A percentile compares a stretch with the other conserved stretches of the same genome.
Evolutionary conservation across 2,329 filamentous ascomycete genomes (phyloP).

Genomic region (Fusarium austroafricanum): DNA sequence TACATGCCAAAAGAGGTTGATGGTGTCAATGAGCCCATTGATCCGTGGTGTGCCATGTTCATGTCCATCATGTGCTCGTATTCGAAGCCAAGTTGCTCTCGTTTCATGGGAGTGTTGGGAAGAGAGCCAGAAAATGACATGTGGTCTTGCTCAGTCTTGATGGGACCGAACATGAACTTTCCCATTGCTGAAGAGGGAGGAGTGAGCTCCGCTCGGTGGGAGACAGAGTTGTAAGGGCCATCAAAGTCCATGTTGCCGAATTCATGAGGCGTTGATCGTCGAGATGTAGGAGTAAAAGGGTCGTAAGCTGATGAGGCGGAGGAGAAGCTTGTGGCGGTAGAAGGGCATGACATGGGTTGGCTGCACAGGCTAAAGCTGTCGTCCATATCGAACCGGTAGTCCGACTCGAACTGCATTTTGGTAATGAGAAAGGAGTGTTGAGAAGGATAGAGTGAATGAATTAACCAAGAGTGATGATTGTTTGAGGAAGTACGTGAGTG

Average conservation of each 20-base stretch:
- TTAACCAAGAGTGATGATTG: constrained; percentile 1
- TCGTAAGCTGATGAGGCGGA: constrained; percentile 57
- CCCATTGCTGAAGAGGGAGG: constrained; percentile 51
- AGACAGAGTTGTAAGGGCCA: constrained; percentile 43
- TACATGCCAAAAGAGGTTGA: constrained; percentile 53
- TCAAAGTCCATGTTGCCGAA: constrained; percentile 54
- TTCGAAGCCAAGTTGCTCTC: constrained; percentile 52
- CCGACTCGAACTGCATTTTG: constrained; percentile 55
- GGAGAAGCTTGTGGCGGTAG: constrained; percentile 54
- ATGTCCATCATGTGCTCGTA: constrained; percentile 56
- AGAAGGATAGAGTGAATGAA: constrained; percentile 5
- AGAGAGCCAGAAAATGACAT: constrained; percentile 49
- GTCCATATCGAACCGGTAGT: constrained; percentile 55
- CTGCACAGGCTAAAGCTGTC: constrained; percentile 54
- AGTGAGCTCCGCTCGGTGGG: constrained; percentile 51
- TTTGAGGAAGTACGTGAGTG: constrained; percentile 21
- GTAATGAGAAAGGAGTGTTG: constrained; percentile 22
- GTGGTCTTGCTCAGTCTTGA: constrained; percentile 52
- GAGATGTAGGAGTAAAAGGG: constrained; percentile 58
- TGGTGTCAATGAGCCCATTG: constrained; percentile 54
- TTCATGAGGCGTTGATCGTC: constrained; percentile 57
- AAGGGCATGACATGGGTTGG: constrained; percentile 53
- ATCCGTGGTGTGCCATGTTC: constrained; percentile 49
- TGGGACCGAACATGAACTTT: constrained; percentile 51
- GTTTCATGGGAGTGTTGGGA: constrained; percentile 53